Evolutionary conservation across 192 early-diverging fungal species (phyloP).

Genomic region (Linnemannia zychae): DNA sequence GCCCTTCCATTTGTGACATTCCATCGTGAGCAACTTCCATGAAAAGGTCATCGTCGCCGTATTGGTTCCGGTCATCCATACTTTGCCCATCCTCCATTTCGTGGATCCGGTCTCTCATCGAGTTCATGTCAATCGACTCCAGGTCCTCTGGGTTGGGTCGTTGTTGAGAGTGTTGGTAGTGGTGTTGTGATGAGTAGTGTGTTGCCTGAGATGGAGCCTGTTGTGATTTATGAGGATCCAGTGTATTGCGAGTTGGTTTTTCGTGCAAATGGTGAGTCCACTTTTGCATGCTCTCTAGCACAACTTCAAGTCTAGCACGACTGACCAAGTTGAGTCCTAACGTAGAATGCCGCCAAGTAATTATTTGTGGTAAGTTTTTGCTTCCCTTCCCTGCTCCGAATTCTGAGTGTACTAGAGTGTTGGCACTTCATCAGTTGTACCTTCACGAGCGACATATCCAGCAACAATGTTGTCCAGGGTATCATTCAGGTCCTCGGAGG

Average conservation of each 20-base stretch:
- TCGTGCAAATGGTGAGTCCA: constrained; percentile 53
- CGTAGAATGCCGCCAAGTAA: neutral
- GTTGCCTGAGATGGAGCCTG: neutral
- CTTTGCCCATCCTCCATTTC: constrained; percentile 58
- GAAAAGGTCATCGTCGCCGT: neutral
- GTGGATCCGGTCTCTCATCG: constrained; percentile 66
- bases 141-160: constrained; percentile 6
- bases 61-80: constrained; percentile 8
- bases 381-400: neutral
- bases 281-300: constrained; percentile 54
- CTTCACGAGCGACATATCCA: constrained; percentile 80
- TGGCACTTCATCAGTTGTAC: constrained; percentile 50
- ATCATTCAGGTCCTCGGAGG: constrained; percentile 60
- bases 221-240: constrained; percentile 50
- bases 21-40: constrained; percentile 3
- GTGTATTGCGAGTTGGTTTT: constrained; percentile 39
- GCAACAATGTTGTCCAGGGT: constrained; percentile 79
- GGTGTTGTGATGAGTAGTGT: neutral
- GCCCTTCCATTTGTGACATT: constrained; percentile 5
- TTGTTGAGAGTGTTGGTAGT: constrained; percentile 23
- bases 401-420: too few relatives aligned
- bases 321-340: constrained; percentile 41
- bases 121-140: constrained; percentile 38
- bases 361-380: neutral
- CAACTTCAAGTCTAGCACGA: constrained; percentile 32